Evolutionary conservation across 2,329 filamentous ascomycete genomes (phyloP).

Genomic region (Aspergillus pseudoviridinutans): DNA sequence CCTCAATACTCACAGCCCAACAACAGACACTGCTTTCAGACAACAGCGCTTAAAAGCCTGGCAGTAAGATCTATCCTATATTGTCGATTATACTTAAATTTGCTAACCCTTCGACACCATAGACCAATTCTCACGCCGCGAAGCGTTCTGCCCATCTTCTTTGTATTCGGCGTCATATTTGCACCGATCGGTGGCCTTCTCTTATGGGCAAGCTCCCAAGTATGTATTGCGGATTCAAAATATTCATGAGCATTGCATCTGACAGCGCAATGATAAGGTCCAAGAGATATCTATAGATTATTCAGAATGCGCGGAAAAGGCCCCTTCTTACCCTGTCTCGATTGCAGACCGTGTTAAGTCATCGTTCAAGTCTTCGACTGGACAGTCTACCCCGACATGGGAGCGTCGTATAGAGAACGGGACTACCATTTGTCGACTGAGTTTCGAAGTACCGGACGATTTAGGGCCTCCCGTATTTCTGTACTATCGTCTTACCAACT

Average conservation of each 20-base stretch:
- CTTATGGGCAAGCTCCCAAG: slow-evolving; percentile 77
- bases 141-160: slow-evolving; percentile 87
- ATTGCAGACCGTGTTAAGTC: slow-evolving; percentile 52
- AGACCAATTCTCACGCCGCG: slow-evolving; percentile 94
- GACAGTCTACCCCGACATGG: slow-evolving; percentile 30
- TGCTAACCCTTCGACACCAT: slow-evolving; percentile 13
- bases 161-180: slow-evolving; percentile 84
- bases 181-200: slow-evolving; percentile 86
- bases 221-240: slow-evolving; percentile 36
- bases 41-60: slow-evolving; percentile 97
- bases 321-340: slow-evolving; percentile 50
- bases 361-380: slow-evolving; percentile 64
- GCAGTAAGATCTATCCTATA: slow-evolving; percentile 64
- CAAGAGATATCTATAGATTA: slow-evolving; percentile 92
- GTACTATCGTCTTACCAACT: slow-evolving; percentile 95
- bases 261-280: slow-evolving; percentile 48
- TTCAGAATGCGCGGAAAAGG: slow-evolving; percentile 64
- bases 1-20: slow-evolving; percentile 9
- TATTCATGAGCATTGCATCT: slow-evolving; percentile 3
- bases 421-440: slow-evolving; percentile 63
- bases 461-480: slow-evolving; percentile 80
- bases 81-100: neutral
- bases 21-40: slow-evolving; percentile 84
- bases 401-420: slow-evolving; percentile 25
- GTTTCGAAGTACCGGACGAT: slow-evolving; percentile 73